Evolutionary conservation across 495 filamentous ascomycete genomes (phyloP), one percentile per base, ranked within the genome.

Genomic region (Lophiotrema nucula): DNA sequence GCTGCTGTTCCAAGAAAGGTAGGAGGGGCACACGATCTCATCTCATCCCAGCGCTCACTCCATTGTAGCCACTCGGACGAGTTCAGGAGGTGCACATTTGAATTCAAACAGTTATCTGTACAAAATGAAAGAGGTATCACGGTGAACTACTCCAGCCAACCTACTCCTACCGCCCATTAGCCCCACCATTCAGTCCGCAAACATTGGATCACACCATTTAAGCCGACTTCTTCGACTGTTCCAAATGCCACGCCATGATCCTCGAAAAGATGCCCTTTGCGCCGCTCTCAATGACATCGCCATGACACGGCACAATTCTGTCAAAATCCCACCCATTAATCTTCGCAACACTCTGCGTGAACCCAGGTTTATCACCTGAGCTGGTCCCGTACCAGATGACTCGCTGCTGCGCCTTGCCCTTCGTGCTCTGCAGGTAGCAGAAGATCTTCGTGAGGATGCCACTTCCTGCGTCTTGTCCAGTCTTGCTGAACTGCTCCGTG

Each of bases 251-350:
- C 62, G 81, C 84, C 75, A 96, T 89, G 11, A 95, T 79, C 72
- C 88, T 88, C 70, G 80, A 73, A 57, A 90, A 98, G 27, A 93
- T 74, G 8, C 76, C 83, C 74, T 90, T 93, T 25, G 81, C 90
- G 33, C 81, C 81, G 18, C 73, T 83, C 70, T 91, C 86, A 57
- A 97, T 85, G 25, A 88, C 84, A 78, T 98, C 93, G 8, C 93
- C 93, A 77, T 98, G 93, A 69, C 92, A 97, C 1, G 91, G 90
- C 66, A 97, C 83, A 58, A 98, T 79, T 18, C 83, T 86, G 58
- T 91, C 85, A 65, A 96, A 92, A 58, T 92, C 88, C 92, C 92
- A 98, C 37, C 66, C 67, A 25, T 79, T 76, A 59, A 98, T 95
- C 58, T 81, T 76, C 59, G 69, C 67, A 27, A 89, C 74, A 58